Evolutionary conservation across 1,284 basidiomycete genomes (phyloP).

Genomic region (Leccinum pachyderme): DNA sequence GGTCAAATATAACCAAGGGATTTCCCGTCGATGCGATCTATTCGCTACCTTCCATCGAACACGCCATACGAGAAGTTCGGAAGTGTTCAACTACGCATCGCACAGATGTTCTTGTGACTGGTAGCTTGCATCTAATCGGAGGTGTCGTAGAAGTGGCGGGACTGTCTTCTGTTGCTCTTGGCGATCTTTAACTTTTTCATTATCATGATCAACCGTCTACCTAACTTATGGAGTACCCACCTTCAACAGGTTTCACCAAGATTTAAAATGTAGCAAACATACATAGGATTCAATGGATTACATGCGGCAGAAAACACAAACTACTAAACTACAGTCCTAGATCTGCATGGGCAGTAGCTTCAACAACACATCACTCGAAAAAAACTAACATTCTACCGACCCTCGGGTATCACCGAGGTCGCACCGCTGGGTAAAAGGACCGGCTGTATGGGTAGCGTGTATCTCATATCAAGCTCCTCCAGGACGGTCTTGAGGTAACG

Average conservation of each 20-base stretch:
- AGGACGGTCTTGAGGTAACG: slow-evolving; percentile 64
- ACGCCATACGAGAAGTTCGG: slow-evolving; percentile 71
- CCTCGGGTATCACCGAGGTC: not conserved
- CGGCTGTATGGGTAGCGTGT: slow-evolving; percentile 71
- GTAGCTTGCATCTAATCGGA: slow-evolving; percentile 93
- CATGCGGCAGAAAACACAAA: not conserved
- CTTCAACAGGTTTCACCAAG: slow-evolving; percentile 33
- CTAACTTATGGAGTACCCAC: slow-evolving; percentile 15
- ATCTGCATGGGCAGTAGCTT: not conserved
- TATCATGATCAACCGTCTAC: slow-evolving; percentile 10
- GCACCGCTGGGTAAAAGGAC: slow-evolving; percentile 48
- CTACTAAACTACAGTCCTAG: not conserved
- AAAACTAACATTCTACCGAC: not conserved
- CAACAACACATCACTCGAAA: not conserved
- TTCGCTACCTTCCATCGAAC: slow-evolving; percentile 86
- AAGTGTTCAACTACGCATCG: slow-evolving; percentile 33
- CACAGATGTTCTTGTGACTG: slow-evolving; percentile 79
- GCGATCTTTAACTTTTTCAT: slow-evolving; percentile 18
- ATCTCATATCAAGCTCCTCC: slow-evolving; percentile 71
- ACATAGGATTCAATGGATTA: not conserved
- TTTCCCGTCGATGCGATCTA: slow-evolving; percentile 66
- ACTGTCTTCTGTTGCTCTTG: slow-evolving; percentile 62
- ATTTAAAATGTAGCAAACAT: not conserved
- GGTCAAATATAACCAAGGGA: slow-evolving; percentile 61
- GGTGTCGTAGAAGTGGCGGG: slow-evolving; percentile 91